phyloP scores from a whole-genome alignment of 176 grass and related monocot genomes.

The Oryza longistaminata region DNA sequence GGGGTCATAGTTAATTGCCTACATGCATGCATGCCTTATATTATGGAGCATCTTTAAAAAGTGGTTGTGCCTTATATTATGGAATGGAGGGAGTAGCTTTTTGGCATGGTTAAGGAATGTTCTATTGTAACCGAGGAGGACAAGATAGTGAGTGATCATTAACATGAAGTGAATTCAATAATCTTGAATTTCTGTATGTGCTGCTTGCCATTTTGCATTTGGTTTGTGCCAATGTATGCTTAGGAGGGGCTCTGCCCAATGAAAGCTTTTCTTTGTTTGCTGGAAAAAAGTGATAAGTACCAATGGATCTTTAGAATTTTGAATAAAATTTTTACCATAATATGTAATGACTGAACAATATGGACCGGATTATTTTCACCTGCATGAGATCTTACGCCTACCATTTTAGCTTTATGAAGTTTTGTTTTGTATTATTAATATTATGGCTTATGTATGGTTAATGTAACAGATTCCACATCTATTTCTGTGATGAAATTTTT shows the following conservation, averaged over 20 bases:
- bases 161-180: neutral
- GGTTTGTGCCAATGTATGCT: neutral
- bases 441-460: neutral
- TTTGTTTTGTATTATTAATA: neutral
- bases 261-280: neutral
- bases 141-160: neutral
- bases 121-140: neutral
- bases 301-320: neutral
- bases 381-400: neutral
- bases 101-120: neutral
- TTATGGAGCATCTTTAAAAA: no score
- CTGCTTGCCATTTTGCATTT: neutral
- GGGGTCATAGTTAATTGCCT: no score
- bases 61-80: no score
- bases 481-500: conserved; percentile 3
- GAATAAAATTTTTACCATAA: neutral
- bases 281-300: neutral
- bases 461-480: neutral
- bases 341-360: conserved; percentile 3
- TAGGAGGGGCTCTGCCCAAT: neutral
- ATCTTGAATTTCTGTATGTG: neutral
- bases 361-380: neutral
- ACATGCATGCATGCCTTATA: no score
- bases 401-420: conserved; percentile 12
- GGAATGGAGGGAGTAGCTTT: neutral